Percentiles rank a stretch among this genome's conserved stretches.
Evolutionary conservation across 768 basidiomycete species (phyloP).

Genomic region (Fomitopsis serialis): DNA sequence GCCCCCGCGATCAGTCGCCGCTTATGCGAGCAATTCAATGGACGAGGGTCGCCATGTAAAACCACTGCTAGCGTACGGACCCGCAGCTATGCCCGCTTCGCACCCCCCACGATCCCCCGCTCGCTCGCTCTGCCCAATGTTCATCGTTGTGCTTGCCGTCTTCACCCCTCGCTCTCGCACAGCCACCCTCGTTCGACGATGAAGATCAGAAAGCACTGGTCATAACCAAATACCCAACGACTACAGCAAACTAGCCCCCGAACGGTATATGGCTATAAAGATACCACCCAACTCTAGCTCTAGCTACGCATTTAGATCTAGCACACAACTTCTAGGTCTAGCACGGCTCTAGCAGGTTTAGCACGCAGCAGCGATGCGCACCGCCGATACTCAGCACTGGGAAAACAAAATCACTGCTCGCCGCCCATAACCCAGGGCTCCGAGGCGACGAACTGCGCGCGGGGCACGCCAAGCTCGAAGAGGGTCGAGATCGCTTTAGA

Average conservation of each 20-base stretch:
- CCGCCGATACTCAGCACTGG: no score
- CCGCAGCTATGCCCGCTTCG: no score
- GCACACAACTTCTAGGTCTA: constrained; percentile 5
- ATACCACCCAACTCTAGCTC: background rate
- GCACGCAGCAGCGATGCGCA: background rate
- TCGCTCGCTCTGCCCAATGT: no score
- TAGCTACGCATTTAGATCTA: background rate
- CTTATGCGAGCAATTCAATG: background rate
- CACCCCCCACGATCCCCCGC: no score
- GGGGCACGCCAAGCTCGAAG: constrained; percentile 92
- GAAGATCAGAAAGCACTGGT: no score
- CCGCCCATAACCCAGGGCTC: constrained; percentile 71
- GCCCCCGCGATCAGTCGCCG: background rate
- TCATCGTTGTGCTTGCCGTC: no score
- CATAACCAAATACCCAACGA: no score
- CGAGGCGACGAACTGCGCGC: constrained; percentile 61
- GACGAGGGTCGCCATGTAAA: background rate
- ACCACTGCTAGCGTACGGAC: background rate
- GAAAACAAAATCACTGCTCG: constrained; percentile 34
- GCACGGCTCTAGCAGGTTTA: background rate
- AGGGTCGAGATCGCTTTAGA: constrained; percentile 70
- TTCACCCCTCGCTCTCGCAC: no score
- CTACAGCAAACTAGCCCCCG: no score
- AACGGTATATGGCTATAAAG: background rate
- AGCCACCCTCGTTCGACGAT: no score